Evolutionary conservation across 225 moss, liverwort and hornwort genomes (phyloP).

Genomic region (Polytrichum formosum): DNA sequence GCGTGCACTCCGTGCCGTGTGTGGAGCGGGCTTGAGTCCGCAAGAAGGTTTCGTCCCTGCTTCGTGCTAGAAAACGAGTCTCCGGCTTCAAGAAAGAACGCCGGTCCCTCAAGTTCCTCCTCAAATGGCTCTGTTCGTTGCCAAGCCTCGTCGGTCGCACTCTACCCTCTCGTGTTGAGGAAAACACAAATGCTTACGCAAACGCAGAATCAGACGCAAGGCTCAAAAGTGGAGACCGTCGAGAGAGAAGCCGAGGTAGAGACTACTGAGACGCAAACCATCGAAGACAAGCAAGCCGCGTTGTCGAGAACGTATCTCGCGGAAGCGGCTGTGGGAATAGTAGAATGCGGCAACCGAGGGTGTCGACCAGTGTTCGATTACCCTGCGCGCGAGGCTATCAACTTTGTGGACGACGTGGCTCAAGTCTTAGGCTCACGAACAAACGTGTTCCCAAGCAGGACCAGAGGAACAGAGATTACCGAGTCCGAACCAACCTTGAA

Average conservation of each 20-base stretch:
- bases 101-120: background rate
- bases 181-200: background rate
- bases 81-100: background rate
- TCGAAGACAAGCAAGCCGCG: background rate
- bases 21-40: background rate
- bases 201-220: background rate
- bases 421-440: background rate
- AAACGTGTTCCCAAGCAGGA: background rate
- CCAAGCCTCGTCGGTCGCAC: conserved; percentile 1
- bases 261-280: background rate
- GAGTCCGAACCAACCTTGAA: background rate
- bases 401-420: background rate
- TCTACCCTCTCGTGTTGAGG: background rate
- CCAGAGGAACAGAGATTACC: background rate
- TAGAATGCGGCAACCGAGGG: background rate
- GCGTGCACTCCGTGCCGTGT: background rate
- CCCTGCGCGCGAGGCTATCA: background rate
- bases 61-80: background rate
- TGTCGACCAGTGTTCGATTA: background rate
- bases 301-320: background rate
- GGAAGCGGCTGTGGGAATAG: background rate
- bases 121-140: background rate
- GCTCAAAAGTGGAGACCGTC: background rate
- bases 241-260: background rate
- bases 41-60: background rate